These are phyloP conservation scores for Steccherinum ochraceum DNA, from an alignment of 768 basidiomycete genomes.

Conservation along the genomic window DNA sequence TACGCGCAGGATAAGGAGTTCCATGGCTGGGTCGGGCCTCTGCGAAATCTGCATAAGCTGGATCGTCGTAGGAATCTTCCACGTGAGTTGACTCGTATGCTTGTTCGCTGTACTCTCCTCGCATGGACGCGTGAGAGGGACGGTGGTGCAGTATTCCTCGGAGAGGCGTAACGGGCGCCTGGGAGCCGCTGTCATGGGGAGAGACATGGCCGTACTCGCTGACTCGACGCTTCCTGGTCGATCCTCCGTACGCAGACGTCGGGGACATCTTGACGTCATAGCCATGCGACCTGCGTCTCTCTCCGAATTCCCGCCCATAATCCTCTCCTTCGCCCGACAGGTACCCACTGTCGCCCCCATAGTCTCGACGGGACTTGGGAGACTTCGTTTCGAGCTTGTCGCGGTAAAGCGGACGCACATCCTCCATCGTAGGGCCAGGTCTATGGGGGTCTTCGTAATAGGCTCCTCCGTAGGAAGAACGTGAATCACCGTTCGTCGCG, in stretches of 20 bases:
- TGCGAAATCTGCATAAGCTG: too few species aligned
- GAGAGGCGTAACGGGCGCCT: background rate
- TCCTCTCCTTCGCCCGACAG: background rate
- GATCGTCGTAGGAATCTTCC: too few species aligned
- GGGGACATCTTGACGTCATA: too few species aligned
- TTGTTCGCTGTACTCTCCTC: too few species aligned
- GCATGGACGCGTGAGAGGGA: background rate
- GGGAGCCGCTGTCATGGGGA: too few species aligned
- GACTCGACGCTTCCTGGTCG: background rate
- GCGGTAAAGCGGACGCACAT: background rate
- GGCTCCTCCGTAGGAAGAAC: too few species aligned
- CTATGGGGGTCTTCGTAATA: background rate
- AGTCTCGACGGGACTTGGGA: background rate
- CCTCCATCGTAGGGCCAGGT: background rate
- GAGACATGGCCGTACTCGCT: background rate
- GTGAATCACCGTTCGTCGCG: too few species aligned
- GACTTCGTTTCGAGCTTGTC: background rate
- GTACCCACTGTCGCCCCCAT: background rate
- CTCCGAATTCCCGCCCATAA: background rate
- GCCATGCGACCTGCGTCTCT: background rate
- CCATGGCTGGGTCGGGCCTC: too few species aligned
- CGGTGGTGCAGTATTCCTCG: background rate
- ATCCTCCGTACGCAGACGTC: background rate
- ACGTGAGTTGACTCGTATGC: too few species aligned
- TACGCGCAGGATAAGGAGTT: background rate